phyloP scores from a whole-genome alignment of 192 early-diverging fungal genomes.

The Umbelopsis sp. region DNA sequence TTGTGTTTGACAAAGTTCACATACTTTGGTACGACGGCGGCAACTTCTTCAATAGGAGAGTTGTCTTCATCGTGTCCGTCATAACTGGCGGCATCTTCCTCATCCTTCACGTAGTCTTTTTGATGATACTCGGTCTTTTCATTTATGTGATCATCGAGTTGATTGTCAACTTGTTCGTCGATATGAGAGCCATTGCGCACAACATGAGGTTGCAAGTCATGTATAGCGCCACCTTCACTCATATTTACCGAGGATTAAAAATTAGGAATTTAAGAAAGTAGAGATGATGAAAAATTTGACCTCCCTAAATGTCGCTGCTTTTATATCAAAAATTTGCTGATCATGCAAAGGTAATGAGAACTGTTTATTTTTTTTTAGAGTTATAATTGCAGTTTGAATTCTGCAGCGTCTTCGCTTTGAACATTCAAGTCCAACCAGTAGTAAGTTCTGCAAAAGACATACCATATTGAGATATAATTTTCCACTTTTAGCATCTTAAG shows the following conservation, averaged over 20 bases:
- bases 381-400: no score
- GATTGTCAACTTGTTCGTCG: not conserved
- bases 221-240: not conserved
- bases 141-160: not conserved
- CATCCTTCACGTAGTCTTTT: not conserved
- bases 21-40: conserved; percentile 47
- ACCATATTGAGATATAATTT: no score
- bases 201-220: not conserved
- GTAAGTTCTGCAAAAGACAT: no score
- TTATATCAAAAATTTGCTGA: no score
- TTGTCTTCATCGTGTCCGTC: conserved; percentile 39
- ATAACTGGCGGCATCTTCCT: not conserved
- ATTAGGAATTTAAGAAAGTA: not conserved
- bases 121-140: not conserved
- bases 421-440: no score
- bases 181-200: not conserved
- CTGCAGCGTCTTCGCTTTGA: no score
- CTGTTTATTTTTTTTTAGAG: no score
- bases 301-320: not conserved
- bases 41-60: conserved; percentile 55
- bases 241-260: not conserved
- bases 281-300: not conserved
- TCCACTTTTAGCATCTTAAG: no score
- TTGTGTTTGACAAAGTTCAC: not conserved
- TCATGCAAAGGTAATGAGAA: no score